Percentiles rank a stretch among this genome's conserved stretches.
Conservation (phyloP, 2,329 filamentous ascomycete genomes). For the Alternaria solani region DNA sequence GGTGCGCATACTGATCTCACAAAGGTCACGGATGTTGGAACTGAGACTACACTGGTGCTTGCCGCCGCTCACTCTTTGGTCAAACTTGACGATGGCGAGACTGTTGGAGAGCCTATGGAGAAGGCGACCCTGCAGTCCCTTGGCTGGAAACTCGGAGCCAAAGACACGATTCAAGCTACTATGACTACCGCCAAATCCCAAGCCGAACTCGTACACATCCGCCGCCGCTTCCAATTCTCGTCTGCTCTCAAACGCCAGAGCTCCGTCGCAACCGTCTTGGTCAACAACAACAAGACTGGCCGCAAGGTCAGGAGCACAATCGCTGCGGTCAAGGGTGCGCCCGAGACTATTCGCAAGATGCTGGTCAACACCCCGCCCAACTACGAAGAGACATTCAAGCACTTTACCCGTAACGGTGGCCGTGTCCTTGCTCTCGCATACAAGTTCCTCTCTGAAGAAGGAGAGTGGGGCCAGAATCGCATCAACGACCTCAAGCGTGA, state of each 20-base stretch:
- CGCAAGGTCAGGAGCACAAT: slow-evolving; percentile 86
- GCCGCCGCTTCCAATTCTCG: slow-evolving; percentile 97
- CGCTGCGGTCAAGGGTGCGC: slow-evolving; percentile 94
- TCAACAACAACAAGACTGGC: slow-evolving; percentile 74
- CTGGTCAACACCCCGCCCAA: slow-evolving; percentile 80
- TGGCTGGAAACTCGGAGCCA: slow-evolving; percentile 90
- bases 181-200: slow-evolving; percentile 57
- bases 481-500: slow-evolving; percentile 97
- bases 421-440: slow-evolving; percentile 93
- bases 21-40: slow-evolving; percentile 71
- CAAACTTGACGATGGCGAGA: slow-evolving; percentile 94
- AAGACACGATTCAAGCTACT: slow-evolving; percentile 82
- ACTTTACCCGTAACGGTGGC: slow-evolving; percentile 94
- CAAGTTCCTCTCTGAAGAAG: slow-evolving; percentile 84
- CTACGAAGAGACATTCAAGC: slow-evolving; percentile 98
- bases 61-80: slow-evolving; percentile 95
- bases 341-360: slow-evolving; percentile 96
- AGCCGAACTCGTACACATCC: slow-evolving; percentile 86
- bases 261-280: slow-evolving; percentile 84
- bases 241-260: slow-evolving; percentile 96
- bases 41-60: slow-evolving; percentile 90
- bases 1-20: slow-evolving; percentile 84
- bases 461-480: slow-evolving; percentile 80
- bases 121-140: slow-evolving; percentile 91
- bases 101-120: slow-evolving; percentile 98